Percentiles rank a stretch among this genome's conserved stretches.
These are phyloP conservation scores for Fomitopsis schrenkii DNA, from an alignment of 1,284 basidiomycete genomes.

Conservation along the genomic window DNA sequence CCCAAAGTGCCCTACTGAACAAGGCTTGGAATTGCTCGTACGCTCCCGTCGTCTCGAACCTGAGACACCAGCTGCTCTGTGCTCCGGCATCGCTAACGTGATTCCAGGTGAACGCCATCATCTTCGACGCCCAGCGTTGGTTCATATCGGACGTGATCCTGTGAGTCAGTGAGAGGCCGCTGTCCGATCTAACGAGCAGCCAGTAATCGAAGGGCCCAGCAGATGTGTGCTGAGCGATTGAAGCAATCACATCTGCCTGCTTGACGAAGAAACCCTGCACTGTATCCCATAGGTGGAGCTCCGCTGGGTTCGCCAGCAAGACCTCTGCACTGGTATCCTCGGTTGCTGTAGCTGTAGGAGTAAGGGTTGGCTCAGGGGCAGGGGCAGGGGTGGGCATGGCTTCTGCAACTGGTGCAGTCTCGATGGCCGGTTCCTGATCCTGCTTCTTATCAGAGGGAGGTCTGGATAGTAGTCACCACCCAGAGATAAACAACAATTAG, in stretches of 20 bases:
- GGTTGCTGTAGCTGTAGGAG: conserved; percentile 14
- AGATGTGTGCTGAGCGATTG: conserved; percentile 52
- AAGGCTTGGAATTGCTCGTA: conserved; percentile 65
- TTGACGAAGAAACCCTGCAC: conserved; percentile 67
- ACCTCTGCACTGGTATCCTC: conserved; percentile 23
- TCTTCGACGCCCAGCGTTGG: conserved; percentile 59
- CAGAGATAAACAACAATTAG: not conserved
- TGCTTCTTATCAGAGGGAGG: conserved; percentile 31
- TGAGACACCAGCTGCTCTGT: conserved; percentile 82
- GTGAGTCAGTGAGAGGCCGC: conserved; percentile 55
- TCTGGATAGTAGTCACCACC: conserved; percentile 21
- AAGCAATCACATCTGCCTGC: conserved; percentile 71
- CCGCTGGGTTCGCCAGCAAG: conserved; percentile 43
- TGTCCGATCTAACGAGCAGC: conserved; percentile 54
- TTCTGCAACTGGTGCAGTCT: not conserved
- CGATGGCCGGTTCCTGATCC: conserved; percentile 19
- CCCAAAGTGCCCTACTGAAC: conserved; percentile 80
- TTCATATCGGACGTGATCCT: conserved; percentile 71
- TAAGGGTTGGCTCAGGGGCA: not conserved
- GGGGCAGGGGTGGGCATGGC: conserved; percentile 12
- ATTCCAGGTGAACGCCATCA: conserved; percentile 84
- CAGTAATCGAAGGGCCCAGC: conserved; percentile 53
- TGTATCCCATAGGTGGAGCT: conserved; percentile 74
- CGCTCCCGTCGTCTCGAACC: conserved; percentile 56
- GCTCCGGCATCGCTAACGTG: conserved; percentile 56